Evolutionary conservation across 371 early-diverging fungal genomes (phyloP).

Genomic region (Capniomyces stellatus): DNA sequence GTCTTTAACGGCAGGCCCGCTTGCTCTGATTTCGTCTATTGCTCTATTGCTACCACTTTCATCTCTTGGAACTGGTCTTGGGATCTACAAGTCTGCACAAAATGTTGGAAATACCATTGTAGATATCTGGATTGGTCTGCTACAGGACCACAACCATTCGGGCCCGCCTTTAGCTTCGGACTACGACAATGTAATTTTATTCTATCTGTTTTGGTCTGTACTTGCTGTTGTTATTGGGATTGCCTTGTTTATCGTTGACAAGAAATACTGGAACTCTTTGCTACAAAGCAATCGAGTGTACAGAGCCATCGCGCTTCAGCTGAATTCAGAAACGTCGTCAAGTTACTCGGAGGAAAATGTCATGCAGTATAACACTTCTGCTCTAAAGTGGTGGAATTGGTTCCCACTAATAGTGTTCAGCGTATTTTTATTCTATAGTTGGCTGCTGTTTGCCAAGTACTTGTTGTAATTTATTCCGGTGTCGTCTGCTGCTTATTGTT

Average conservation of each 20-base stretch:
- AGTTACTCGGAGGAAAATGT: neutral
- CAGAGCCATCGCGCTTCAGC: neutral
- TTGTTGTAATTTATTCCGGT: no score
- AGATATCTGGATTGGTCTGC: constrained; percentile 40
- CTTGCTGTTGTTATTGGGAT: neutral
- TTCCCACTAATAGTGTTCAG: neutral
- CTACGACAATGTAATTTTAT: constrained; percentile 33
- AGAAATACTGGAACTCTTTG: neutral
- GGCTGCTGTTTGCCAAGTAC: neutral
- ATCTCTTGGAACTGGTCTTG: constrained; percentile 46
- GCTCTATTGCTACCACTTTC: constrained; percentile 37
- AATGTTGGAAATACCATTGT: constrained; percentile 43
- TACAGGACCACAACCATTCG: constrained; percentile 26
- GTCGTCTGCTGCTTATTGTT: no score
- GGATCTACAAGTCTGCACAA: constrained; percentile 42
- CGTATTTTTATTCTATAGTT: neutral
- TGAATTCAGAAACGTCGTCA: neutral
- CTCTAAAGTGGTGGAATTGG: neutral
- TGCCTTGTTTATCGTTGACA: neutral
- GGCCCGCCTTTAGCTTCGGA: constrained; percentile 21
- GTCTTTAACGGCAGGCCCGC: constrained; percentile 45
- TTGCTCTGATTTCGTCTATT: constrained; percentile 41
- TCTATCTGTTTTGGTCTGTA: constrained; percentile 27
- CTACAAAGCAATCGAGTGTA: neutral
- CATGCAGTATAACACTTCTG: neutral